Evolutionary conservation across 2,329 filamentous ascomycete genomes (phyloP), one percentile per base, ranked within the genome.

Genomic region (Hymenotorrendiella dingleyae): DNA sequence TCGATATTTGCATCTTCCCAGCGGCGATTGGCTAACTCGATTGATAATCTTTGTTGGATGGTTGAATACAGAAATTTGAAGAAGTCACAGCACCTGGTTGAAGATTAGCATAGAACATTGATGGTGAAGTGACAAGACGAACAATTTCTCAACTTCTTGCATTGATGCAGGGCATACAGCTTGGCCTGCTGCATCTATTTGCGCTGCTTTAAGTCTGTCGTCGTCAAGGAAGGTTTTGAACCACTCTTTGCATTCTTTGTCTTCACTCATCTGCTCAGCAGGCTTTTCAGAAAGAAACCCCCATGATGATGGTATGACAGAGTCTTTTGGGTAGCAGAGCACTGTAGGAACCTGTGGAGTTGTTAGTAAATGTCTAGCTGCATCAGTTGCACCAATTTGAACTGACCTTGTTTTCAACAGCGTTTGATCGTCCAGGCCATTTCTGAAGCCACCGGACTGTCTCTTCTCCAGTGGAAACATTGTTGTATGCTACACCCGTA

Each of bases 141-240:
- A 46, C 43, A 47, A 17, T 30, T 12, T 24, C 21, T 49, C 45
- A 10, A 50, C 45, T 39, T 46, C 45, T 30, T 45, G 17, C 22
- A 46, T 46, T n/a, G 47, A 43, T 22, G 33, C 26, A 1, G 45
- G 59, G 60, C 56, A 56, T 60, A 23, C 47, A 36, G 26, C 55
- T 49, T 8, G 60, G 54, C 21, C 63, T 54, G 17, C 48, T 21
- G 40, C 28, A 23, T 40, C 32, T 45, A 10, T 39, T 34, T 54
- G 56, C 2, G 45, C 47, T 3, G 54, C 49, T 1, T 43, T 47
- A 30, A 56, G 51, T n/a, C 54, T 50, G 16, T 60, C 56, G 12
- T 54, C 44, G 38, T 61, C 61, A 0, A 67, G 56, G 32, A 61
- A 60, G 10, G 63, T 54, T 37, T 66, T 67, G 59, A 67, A 67